Conservation (phyloP, 2,329 filamentous ascomycete species). For the Exutisphaerella laricina region DNA sequence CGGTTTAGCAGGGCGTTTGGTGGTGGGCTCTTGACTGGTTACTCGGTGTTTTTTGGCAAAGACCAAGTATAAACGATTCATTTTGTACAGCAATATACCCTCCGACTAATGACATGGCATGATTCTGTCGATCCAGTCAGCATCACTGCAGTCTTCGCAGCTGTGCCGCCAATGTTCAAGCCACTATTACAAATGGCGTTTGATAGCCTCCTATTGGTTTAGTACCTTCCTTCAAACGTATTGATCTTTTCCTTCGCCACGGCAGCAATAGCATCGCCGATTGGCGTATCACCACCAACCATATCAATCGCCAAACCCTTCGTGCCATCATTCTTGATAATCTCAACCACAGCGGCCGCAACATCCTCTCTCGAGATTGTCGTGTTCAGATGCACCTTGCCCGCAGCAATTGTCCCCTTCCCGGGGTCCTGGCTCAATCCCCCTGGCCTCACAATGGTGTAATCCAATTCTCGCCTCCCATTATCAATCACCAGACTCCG, state of each 20-base stretch:
- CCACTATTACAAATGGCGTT: too few relatives aligned
- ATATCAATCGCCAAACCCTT: constrained; percentile 42
- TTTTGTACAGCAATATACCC: too few relatives aligned
- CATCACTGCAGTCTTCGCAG: too few relatives aligned
- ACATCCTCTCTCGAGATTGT: constrained; percentile 54
- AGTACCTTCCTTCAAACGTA: constrained; percentile 34
- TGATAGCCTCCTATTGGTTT: too few relatives aligned
- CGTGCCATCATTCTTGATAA: constrained; percentile 48
- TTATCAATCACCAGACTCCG: constrained; percentile 38
- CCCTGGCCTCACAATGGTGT: constrained; percentile 44
- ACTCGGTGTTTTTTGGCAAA: too few relatives aligned
- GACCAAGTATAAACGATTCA: too few relatives aligned
- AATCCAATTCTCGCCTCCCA: constrained; percentile 36
- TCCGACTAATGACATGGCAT: too few relatives aligned
- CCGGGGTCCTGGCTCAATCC: constrained; percentile 44
- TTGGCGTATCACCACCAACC: constrained; percentile 37
- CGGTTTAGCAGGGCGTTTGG: not conserved
- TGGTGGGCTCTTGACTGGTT: constrained; percentile 20
- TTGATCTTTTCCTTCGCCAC: constrained; percentile 36
- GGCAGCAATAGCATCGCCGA: constrained; percentile 37
- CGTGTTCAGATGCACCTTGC: constrained; percentile 37
- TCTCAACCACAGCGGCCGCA: constrained; percentile 51
- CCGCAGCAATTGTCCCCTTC: constrained; percentile 39
- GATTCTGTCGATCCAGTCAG: too few relatives aligned
- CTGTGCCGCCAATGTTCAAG: too few relatives aligned